These are phyloP conservation scores for Golovinomyces cichoracearum DNA, from an alignment of 2,329 filamentous ascomycete species.

Conservation along the genomic window DNA sequence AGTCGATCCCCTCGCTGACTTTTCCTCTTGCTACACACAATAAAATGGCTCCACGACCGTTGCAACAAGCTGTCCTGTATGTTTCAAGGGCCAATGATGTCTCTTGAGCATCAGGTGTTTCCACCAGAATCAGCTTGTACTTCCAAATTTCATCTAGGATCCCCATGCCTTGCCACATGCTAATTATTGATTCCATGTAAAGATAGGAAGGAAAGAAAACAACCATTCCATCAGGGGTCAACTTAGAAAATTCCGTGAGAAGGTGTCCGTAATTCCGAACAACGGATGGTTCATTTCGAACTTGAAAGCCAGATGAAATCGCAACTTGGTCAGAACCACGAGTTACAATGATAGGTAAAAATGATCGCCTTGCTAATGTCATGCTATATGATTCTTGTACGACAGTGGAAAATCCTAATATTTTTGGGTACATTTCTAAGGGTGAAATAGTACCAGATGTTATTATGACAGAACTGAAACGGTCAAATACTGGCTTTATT, in stretches of 20 bases:
- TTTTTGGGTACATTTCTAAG: conserved; percentile 96
- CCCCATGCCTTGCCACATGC: conserved; percentile 97
- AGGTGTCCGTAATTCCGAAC: conserved; percentile 89
- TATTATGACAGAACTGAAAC: conserved; percentile 94
- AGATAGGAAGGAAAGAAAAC: conserved; percentile 97
- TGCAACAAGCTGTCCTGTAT: conserved; percentile 91
- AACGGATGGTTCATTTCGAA: conserved; percentile 86
- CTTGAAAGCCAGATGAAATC: conserved; percentile 81
- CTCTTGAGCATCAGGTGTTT: conserved; percentile 92
- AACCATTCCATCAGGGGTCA: conserved; percentile 93
- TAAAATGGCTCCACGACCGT: conserved; percentile 75
- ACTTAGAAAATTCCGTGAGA: conserved; percentile 78
- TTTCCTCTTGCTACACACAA: conserved; percentile 92
- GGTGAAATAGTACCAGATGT: conserved; percentile 94
- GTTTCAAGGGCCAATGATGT: conserved; percentile 88
- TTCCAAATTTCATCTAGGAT: conserved; percentile 97
- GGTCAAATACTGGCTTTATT: conserved; percentile 90
- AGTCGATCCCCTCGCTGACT: conserved; percentile 94
- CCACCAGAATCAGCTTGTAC: conserved; percentile 91
- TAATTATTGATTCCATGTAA: conserved; percentile 98
- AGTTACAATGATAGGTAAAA: conserved; percentile 92
- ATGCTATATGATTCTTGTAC: conserved; percentile 94
- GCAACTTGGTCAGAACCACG: conserved; percentile 80
- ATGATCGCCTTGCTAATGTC: conserved; percentile 83
- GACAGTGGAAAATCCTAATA: conserved; percentile 79